A percentile compares a stretch with the other conserved stretches of the same genome.
Evolutionary conservation across 768 basidiomycete genomes (phyloP).

Genomic region (Udeniomyces megalosporus): DNA sequence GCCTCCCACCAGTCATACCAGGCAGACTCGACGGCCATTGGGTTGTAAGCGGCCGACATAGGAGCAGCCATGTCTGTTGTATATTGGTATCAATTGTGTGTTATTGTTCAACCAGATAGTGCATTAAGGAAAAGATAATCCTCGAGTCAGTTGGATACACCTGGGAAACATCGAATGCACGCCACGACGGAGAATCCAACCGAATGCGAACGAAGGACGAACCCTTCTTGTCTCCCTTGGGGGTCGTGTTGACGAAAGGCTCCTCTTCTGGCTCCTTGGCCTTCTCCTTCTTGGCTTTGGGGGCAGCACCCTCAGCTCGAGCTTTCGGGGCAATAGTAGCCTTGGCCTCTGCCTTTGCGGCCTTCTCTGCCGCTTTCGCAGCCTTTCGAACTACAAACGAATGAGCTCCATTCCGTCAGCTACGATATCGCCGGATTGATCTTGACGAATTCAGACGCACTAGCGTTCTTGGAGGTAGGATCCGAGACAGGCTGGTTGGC

Average conservation of each 20-base stretch:
- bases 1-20: constrained; percentile 98
- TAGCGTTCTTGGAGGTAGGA: background rate
- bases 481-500: background rate
- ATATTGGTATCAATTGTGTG: background rate
- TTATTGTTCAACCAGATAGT: no score
- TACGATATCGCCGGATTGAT: no score
- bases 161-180: no score
- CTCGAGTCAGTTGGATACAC: no score
- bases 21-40: constrained; percentile 78
- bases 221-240: constrained; percentile 90
- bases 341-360: constrained; percentile 31
- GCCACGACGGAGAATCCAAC: no score
- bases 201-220: constrained; percentile 18
- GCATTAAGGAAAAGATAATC: no score
- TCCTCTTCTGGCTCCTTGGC: constrained; percentile 50
- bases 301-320: background rate
- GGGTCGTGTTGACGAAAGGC: constrained; percentile 71
- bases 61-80: constrained; percentile 59
- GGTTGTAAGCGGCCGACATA: constrained; percentile 89
- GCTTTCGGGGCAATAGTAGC: constrained; percentile 32
- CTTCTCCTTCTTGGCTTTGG: constrained; percentile 46
- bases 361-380: constrained; percentile 32
- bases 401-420: no score
- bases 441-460: background rate
- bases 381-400: constrained; percentile 35